A percentile compares a stretch with the other conserved stretches of the same genome.
These are phyloP conservation scores for Starmera stellimalicola DNA, from an alignment of 1,139 yeast genomes.

Conservation along the genomic window DNA sequence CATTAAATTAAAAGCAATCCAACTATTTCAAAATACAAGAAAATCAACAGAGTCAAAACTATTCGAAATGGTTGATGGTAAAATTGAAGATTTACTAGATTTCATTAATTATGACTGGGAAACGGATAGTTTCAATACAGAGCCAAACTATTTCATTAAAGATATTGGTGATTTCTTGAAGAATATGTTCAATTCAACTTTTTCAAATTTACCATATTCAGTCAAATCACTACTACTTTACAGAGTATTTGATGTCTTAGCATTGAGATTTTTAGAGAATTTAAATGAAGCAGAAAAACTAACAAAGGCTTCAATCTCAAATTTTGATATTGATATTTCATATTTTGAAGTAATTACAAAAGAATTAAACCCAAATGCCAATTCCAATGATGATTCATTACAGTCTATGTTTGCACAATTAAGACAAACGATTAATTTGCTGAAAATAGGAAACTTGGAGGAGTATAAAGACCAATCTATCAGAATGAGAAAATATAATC, in stretches of 20 bases:
- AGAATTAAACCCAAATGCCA: slow-evolving; percentile 26
- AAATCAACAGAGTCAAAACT: slow-evolving; percentile 74
- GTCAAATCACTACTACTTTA: slow-evolving; percentile 73
- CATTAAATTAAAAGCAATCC: slow-evolving; percentile 38
- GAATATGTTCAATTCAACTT: slow-evolving; percentile 80
- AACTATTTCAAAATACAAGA: slow-evolving; percentile 50
- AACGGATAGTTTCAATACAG: slow-evolving; percentile 38
- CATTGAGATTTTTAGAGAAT: slow-evolving; percentile 57
- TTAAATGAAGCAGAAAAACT: slow-evolving; percentile 40
- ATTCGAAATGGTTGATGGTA: slow-evolving; percentile 70
- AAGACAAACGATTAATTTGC: slow-evolving; percentile 51
- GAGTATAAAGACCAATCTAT: slow-evolving; percentile 43
- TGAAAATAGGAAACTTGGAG: slow-evolving; percentile 40
- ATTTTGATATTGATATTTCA: slow-evolving; percentile 53
- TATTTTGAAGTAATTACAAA: slow-evolving; percentile 47
- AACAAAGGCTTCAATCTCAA: slow-evolving; percentile 36
- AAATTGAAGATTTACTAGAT: slow-evolving; percentile 72
- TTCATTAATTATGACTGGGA: slow-evolving; percentile 83
- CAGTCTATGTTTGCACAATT: slow-evolving; percentile 49
- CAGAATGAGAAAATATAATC: slow-evolving; percentile 51
- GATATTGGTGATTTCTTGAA: slow-evolving; percentile 87
- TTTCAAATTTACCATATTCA: slow-evolving; percentile 70
- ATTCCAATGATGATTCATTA: slow-evolving; percentile 21
- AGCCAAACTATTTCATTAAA: slow-evolving; percentile 67
- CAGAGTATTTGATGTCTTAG: slow-evolving; percentile 79